A percentile compares a stretch with the other conserved stretches of the same genome.
These are phyloP conservation scores for Cercospora beticola DNA, from an alignment of 2,329 filamentous ascomycete species.

Conservation along the genomic window DNA sequence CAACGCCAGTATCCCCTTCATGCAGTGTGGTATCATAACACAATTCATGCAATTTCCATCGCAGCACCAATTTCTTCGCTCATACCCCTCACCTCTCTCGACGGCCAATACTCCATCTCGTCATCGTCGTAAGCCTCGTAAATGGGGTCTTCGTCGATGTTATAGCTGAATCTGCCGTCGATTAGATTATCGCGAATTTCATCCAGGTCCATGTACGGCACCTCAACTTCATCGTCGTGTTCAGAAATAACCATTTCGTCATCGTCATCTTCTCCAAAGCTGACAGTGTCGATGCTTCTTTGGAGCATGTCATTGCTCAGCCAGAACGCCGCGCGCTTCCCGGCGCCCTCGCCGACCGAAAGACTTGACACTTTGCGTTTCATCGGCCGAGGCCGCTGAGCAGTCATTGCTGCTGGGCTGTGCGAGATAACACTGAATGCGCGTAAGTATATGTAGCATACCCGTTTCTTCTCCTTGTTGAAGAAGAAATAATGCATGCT, in stretches of 20 bases:
- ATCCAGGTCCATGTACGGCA: conserved; percentile 38
- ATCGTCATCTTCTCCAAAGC: conserved; percentile 38
- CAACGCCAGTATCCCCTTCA: neutral
- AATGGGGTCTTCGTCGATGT: conserved; percentile 27
- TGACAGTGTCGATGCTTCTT: conserved; percentile 28
- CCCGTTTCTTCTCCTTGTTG: conserved; percentile 86
- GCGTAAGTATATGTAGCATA: conserved; percentile 89
- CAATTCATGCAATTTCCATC: conserved; percentile 33
- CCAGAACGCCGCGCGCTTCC: conserved; percentile 87
- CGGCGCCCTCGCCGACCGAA: conserved; percentile 56
- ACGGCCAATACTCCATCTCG: conserved; percentile 13
- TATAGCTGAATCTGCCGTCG: conserved; percentile 32
- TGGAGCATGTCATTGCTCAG: conserved; percentile 63
- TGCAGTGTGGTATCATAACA: conserved; percentile 5
- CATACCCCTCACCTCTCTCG: conserved; percentile 30
- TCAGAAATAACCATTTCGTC: conserved; percentile 31
- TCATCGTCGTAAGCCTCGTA: conserved; percentile 22
- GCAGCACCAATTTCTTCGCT: conserved; percentile 37
- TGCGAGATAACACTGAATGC: conserved; percentile 76
- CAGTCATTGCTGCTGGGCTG: conserved; percentile 53
- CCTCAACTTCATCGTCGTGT: conserved; percentile 37
- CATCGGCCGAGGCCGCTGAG: conserved; percentile 42
- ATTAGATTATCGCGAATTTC: conserved; percentile 38
- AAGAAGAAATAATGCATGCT: conserved; percentile 97
- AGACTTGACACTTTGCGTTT: conserved; percentile 34